phyloP scores from a whole-genome alignment of 2,329 filamentous ascomycete species.

The Penicillium palitans region DNA sequence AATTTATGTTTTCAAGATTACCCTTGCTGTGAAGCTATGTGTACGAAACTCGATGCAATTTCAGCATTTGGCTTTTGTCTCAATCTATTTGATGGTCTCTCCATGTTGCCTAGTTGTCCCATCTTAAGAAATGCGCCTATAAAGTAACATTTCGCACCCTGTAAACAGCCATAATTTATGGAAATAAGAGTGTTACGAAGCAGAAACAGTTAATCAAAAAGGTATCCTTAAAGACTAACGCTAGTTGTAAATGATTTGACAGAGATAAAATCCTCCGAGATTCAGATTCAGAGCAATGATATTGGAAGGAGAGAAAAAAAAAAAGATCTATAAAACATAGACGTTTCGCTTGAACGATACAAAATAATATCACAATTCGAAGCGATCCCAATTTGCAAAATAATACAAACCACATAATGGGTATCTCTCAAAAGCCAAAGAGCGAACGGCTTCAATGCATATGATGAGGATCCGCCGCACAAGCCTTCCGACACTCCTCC shows the following conservation, averaged over 20 bases:
- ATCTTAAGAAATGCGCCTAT: too few relatives aligned
- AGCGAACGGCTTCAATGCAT: slow-evolving; percentile 12
- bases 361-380: neutral
- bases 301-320: neutral
- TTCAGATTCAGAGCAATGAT: neutral
- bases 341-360: neutral
- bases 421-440: slow-evolving; percentile 2
- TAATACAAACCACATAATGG: neutral
- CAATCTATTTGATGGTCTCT: neutral
- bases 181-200: neutral
- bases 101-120: neutral
- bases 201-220: neutral
- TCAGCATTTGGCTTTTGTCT: neutral
- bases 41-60: neutral
- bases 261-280: neutral
- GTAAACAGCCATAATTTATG: neutral
- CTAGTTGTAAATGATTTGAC: neutral
- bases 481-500: slow-evolving; percentile 63
- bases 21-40: neutral
- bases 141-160: neutral
- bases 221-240: neutral
- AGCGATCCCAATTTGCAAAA: neutral
- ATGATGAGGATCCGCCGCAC: slow-evolving; percentile 21
- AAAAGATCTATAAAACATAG: neutral
- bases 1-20: neutral